Base-by-base conservation (phyloP, 2,329 filamentous ascomycete species). In the Esteya vermicola region DNA sequence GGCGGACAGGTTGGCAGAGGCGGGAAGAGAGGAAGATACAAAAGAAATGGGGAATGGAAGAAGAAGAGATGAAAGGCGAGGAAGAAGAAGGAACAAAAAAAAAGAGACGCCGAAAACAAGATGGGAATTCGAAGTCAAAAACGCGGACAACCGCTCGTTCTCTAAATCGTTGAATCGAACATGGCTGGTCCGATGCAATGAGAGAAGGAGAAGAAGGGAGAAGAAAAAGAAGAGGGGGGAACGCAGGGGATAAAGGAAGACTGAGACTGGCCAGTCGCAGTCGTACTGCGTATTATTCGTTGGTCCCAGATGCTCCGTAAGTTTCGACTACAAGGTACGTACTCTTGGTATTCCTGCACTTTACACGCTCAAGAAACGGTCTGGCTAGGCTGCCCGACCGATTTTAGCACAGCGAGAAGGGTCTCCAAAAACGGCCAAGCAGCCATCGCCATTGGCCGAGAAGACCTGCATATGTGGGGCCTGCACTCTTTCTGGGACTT, bases 121-220 rank as follows among this genome's bases (percentile, higher is more conserved):
- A 39, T 13, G 12, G 20, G 14, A 19, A 35, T 16, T 27, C n/a
- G 26, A 27, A 22, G 31, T 16, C 25, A 23, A 36, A 14, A 39
- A 35, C 27, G 33, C 38, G 40, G 44, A 40, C 30, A 43, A 41
- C 53, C 40, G 42, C 33, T 37, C 21, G 6, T 33, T 50, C 56
- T 64, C 63, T 64, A 72, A 57, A 70, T 60, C 60, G 18, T 25
- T 54, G 52, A 64, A 57, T 63, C 64, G 64, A 69, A 68, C 67
- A 74, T 72, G 56, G 62, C 63, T 39, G 19, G 64, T 65, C 70
- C 63, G 65, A 64, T 65, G 54, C 52, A 51, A 54, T 52, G 51
- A 33, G 25, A 33, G 31, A 27, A 39, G 23, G 33, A 30, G 33
- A 23, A 34, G 19, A 34, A 12, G 13, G n/a, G 19, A 34, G 35